A percentile compares a stretch with the other conserved stretches of the same genome.
Conservation (phyloP, 1,139 yeast genomes). For the Arxiozyma slooffiae region DNA sequence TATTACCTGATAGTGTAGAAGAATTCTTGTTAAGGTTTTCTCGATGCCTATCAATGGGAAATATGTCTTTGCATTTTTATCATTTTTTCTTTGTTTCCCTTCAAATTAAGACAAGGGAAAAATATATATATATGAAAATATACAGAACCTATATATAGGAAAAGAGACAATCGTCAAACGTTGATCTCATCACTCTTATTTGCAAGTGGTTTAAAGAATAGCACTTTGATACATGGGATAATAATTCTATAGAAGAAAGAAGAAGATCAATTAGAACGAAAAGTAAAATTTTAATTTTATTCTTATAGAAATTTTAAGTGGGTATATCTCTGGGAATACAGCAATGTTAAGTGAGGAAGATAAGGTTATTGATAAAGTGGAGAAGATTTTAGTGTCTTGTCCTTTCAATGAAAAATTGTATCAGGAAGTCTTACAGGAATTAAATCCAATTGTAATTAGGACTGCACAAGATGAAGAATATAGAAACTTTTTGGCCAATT, state of each 20-base stretch:
- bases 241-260: background rate
- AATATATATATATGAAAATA: too few relatives aligned
- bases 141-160: too few relatives aligned
- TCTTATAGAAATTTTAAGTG: too few relatives aligned
- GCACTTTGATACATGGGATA: too few relatives aligned
- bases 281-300: too few relatives aligned
- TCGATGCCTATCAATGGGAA: background rate
- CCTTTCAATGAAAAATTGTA: conserved; percentile 6
- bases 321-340: too few relatives aligned
- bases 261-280: too few relatives aligned
- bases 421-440: conserved; percentile 7
- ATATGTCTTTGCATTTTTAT: background rate
- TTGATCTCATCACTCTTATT: background rate
- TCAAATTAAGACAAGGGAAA: background rate
- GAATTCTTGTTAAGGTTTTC: background rate
- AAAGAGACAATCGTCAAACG: background rate
- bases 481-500: conserved; percentile 15
- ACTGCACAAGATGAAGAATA: conserved; percentile 21
- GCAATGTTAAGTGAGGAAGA: conserved; percentile 6
- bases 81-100: background rate
- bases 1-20: too few relatives aligned
- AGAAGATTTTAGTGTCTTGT: conserved; percentile 6
- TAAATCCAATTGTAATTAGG: conserved; percentile 20
- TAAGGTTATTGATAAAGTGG: conserved; percentile 5
- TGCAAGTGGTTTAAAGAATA: background rate